Percentiles rank a stretch among this genome's conserved stretches.
Evolutionary conservation across 345 rosid species (phyloP).

Genomic region (Pseudoturritis turrita): DNA sequence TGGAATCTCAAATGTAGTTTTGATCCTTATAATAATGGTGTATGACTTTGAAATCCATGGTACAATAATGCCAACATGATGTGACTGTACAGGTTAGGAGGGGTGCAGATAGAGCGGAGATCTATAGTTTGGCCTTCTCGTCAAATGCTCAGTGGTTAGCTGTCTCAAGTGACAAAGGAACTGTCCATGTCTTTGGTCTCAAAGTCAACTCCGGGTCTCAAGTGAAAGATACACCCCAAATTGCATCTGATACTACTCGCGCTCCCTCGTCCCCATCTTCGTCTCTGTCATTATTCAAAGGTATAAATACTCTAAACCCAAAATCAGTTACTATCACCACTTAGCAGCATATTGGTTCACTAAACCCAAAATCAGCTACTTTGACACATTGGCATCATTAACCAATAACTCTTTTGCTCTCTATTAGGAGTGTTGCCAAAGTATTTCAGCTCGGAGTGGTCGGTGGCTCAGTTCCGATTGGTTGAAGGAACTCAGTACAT

Average conservation of each 20-base stretch:
- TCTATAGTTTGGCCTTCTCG: slow-evolving; percentile 93
- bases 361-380: neutral
- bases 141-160: slow-evolving; percentile 83
- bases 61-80: neutral
- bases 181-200: slow-evolving; percentile 92
- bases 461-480: slow-evolving; percentile 87
- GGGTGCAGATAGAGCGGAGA: slow-evolving; percentile 99
- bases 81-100: slow-evolving; percentile 65
- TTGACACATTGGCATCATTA: neutral
- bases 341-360: neutral
- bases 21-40: neutral
- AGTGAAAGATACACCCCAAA: slow-evolving; percentile 42
- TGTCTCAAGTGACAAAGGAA: slow-evolving; percentile 98
- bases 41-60: neutral
- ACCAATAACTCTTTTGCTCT: neutral
- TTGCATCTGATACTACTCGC: slow-evolving; percentile 31
- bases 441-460: slow-evolving; percentile 98
- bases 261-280: slow-evolving; percentile 33
- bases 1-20: neutral
- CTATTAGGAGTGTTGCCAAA: slow-evolving; percentile 82
- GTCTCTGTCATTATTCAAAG: slow-evolving; percentile 75
- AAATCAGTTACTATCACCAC: neutral
- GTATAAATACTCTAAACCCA: slow-evolving; percentile 25
- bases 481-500: slow-evolving; percentile 78
- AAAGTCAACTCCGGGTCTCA: slow-evolving; percentile 60